phyloP scores from a whole-genome alignment of 768 basidiomycete genomes.

The Chalciporus sphaerocephalus region DNA sequence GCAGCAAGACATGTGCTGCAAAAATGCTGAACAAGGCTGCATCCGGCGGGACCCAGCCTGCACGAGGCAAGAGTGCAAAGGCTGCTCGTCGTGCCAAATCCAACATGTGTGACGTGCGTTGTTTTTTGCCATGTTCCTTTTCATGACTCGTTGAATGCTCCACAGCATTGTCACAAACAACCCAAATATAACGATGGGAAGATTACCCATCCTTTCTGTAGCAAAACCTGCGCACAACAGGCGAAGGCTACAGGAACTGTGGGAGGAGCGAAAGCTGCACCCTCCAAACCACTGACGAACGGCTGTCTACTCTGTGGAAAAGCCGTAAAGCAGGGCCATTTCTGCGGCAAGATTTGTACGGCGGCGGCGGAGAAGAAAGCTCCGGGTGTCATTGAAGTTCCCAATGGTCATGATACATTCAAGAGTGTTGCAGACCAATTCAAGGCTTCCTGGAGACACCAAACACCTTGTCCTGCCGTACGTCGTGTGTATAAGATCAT shows the following conservation, averaged over 20 bases:
- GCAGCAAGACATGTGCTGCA: conserved; percentile 56
- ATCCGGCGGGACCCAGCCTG: conserved; percentile 25
- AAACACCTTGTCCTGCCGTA: conserved; percentile 53
- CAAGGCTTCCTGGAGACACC: conserved; percentile 65
- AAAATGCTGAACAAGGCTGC: conserved; percentile 35
- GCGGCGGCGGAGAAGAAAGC: conserved; percentile 52
- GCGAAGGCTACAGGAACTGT: conserved; percentile 31
- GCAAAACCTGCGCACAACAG: conserved; percentile 57
- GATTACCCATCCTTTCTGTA: conserved; percentile 57
- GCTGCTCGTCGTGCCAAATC: conserved; percentile 23
- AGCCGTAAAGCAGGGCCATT: conserved; percentile 57
- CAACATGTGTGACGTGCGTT: conserved; percentile 50
- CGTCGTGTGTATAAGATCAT: conserved; percentile 63
- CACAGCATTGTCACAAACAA: conserved; percentile 54
- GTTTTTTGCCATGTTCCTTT: conserved; percentile 6
- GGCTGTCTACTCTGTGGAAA: conserved; percentile 60
- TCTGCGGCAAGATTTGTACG: conserved; percentile 54
- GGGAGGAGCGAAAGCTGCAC: conserved; percentile 19
- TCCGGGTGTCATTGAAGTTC: conserved; percentile 58
- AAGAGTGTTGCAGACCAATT: conserved; percentile 65
- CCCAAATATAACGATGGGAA: conserved; percentile 58
- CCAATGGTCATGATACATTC: conserved; percentile 56
- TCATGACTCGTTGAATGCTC: neutral
- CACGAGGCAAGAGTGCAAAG: conserved; percentile 24
- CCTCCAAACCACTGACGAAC: conserved; percentile 36